Evolutionary conservation across 805 yeast genomes (phyloP), one percentile per base, ranked within the genome.

Genomic region (Wickerhamiella azymoides): DNA sequence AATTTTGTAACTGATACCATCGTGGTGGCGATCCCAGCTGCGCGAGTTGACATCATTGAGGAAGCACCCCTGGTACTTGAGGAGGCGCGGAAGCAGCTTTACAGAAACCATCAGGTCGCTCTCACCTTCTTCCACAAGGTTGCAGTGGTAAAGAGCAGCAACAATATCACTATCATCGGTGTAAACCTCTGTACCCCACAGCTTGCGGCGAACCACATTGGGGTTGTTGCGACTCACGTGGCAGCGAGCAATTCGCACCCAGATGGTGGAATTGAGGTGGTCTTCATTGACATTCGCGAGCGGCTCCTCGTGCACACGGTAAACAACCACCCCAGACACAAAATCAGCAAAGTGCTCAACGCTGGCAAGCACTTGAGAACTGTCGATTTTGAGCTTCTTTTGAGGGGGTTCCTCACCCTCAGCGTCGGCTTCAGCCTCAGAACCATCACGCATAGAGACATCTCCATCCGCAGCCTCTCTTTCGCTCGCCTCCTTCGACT

Each of bases 151-250:
- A 43, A 89, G 64, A 0, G 79, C 80, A 5, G 83, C 69, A 32
- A 89, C 69, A 2, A 88, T 65, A 60, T 89, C 95, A 1, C 94
- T 81, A 61, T 89, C 98, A 62, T 92, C 97, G 0, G 96, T 84
- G 62, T 89, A 92, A 0, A 92, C 68, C 38, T 88, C 94, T 1
- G 88, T 74, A 2, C 98, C 98, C 97, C 97, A 89, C 1, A 86
- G 71, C 43, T 76, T 65, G 26, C 80, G 74, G 30, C 54, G 56
- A 26, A 65, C 67, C 7, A 52, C 46, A 43, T 66, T 67, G 32
- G 62, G 55, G 36, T 67, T 63, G 28, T 18, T 27, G 7, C 62
- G 55, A n/a, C 53, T 47, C 40, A 73, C 58, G 52, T 63, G 69
- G 39, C 66, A 49, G 45, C 60, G 58, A n/a, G 84, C 76, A 11